A percentile compares a stretch with the other conserved stretches of the same genome.
Conservation (phyloP, 2,329 filamentous ascomycete species). For the Epicoccum sorghinum region DNA sequence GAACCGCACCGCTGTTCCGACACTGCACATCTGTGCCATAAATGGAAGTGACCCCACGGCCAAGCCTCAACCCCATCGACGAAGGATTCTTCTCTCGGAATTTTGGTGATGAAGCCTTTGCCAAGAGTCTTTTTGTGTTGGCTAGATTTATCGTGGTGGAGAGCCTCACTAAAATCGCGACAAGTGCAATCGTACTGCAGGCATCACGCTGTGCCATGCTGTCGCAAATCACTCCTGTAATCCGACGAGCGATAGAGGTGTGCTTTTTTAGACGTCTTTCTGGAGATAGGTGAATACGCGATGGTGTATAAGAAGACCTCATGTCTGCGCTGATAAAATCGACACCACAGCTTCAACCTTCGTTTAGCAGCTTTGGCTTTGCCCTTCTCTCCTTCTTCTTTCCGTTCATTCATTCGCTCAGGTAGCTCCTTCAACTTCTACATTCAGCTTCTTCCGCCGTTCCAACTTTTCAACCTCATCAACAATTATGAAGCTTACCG, state of each 20-base stretch:
- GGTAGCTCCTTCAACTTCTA: neutral
- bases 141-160: neutral
- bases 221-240: neutral
- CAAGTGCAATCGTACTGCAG: neutral
- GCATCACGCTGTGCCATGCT: neutral
- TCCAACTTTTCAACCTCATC: slow-evolving; percentile 1
- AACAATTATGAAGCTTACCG: slow-evolving; percentile 28
- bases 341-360: slow-evolving; percentile 1
- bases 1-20: neutral
- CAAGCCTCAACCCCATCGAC: neutral
- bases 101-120: neutral
- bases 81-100: neutral
- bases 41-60: neutral
- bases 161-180: neutral
- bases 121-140: neutral
- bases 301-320: neutral
- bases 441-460: neutral
- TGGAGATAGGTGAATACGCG: too few species aligned
- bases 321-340: neutral
- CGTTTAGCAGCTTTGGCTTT: slow-evolving; percentile 1
- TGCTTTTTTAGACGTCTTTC: neutral
- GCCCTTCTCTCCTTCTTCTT: neutral
- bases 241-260: neutral
- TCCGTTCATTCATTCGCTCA: slow-evolving; percentile 1
- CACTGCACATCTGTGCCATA: neutral